phyloP scores from a whole-genome alignment of 495 filamentous ascomycete genomes.

The Aspergillus saccharolyticus region DNA sequence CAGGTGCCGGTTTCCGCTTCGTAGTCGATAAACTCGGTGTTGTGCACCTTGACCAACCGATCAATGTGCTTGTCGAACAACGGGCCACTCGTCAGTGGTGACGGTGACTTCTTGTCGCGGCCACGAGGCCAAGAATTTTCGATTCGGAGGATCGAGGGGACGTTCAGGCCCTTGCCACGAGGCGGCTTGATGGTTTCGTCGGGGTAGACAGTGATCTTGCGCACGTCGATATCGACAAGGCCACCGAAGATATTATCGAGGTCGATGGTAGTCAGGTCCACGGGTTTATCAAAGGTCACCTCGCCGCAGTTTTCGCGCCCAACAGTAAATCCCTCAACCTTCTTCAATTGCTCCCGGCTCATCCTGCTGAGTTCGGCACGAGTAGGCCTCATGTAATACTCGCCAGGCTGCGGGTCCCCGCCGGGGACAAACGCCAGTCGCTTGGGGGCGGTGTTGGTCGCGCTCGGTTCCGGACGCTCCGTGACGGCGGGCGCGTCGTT shows the following conservation, averaged over 20 bases:
- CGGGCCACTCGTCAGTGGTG: conserved; percentile 50
- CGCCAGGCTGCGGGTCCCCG: conserved; percentile 57
- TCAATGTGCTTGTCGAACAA: conserved; percentile 75
- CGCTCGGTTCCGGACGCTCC: conserved; percentile 52
- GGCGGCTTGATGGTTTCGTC: conserved; percentile 68
- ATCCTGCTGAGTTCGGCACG: conserved; percentile 66
- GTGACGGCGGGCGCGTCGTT: conserved; percentile 76
- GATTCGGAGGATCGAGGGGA: conserved; percentile 76
- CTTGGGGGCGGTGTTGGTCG: conserved; percentile 21
- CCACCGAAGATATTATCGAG: conserved; percentile 65
- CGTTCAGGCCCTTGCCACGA: conserved; percentile 81
- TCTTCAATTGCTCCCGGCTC: conserved; percentile 66
- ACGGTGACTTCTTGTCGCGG: conserved; percentile 50
- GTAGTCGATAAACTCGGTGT: conserved; percentile 78
- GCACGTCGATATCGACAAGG: conserved; percentile 67
- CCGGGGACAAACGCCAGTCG: conserved; percentile 31
- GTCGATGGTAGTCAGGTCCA: conserved; percentile 70
- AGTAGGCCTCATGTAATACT: conserved; percentile 81
- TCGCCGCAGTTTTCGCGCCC: conserved; percentile 75
- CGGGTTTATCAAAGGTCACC: conserved; percentile 72
- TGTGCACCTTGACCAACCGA: conserved; percentile 66
- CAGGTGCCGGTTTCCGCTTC: conserved; percentile 73
- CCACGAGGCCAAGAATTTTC: conserved; percentile 87
- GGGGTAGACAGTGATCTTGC: conserved; percentile 82
- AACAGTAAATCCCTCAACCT: conserved; percentile 66